Conservation (phyloP, 164 flowering plant genomes). For the Euptelea pleiosperma region DNA sequence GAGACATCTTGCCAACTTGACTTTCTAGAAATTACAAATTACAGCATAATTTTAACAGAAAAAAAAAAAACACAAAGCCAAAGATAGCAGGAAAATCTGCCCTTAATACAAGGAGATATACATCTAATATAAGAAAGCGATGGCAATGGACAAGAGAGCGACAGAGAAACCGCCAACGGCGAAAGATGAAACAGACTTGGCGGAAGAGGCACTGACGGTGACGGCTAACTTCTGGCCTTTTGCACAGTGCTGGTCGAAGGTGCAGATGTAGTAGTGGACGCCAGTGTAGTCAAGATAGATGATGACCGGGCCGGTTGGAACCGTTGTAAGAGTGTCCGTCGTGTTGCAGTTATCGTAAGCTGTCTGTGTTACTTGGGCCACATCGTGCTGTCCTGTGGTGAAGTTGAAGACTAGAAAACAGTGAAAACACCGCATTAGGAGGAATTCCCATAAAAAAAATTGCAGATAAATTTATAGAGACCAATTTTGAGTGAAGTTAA, state of each 20-base stretch:
- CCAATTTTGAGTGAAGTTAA: no score
- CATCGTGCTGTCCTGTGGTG: constrained; percentile 22
- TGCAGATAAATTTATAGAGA: no score
- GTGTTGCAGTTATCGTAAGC: constrained; percentile 25
- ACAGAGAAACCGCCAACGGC: constrained; percentile 13
- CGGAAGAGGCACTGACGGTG: constrained; percentile 13
- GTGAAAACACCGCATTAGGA: no score
- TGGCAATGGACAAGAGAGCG: constrained; percentile 22
- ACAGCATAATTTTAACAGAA: no score
- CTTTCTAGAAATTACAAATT: no score
- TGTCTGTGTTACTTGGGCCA: constrained; percentile 26
- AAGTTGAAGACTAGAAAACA: constrained; percentile 32
- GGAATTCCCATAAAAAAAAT: no score
- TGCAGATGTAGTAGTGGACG: constrained; percentile 29
- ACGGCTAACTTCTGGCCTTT: constrained; percentile 23
- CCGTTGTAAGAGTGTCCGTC: constrained; percentile 4
- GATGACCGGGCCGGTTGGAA: constrained; percentile 16
- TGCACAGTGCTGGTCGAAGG: constrained; percentile 21
- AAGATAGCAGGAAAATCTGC: background rate
- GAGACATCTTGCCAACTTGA: no score
- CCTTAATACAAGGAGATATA: background rate
- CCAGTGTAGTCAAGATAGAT: constrained; percentile 22
- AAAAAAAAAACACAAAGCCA: background rate
- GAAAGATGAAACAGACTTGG: constrained; percentile 25
- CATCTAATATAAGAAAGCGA: constrained; percentile 24